Conservation (phyloP, 176 grass and related monocot species). For the Raddia guianensis region DNA sequence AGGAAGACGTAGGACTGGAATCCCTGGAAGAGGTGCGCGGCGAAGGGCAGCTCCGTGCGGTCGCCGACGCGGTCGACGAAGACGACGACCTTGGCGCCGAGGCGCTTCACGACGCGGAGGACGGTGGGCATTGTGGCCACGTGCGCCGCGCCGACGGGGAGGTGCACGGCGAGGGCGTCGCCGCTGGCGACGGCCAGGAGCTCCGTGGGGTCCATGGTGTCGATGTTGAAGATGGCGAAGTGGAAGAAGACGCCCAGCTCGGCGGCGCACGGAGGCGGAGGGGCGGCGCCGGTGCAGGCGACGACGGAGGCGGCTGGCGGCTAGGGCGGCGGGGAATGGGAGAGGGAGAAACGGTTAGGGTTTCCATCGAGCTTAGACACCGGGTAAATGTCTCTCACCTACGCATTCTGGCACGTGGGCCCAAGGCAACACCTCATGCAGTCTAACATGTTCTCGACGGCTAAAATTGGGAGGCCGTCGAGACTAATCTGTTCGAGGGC, state of each 20-base stretch:
- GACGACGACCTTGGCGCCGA: constrained; percentile 71
- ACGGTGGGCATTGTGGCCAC: constrained; percentile 58
- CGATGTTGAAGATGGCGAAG: constrained; percentile 66
- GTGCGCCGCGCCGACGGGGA: constrained; percentile 60
- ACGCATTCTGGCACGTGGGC: too few species aligned
- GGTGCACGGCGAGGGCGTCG: constrained; percentile 74
- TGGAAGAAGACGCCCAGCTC: constrained; percentile 70
- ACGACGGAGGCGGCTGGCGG: too few species aligned
- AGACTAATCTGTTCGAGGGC: too few species aligned
- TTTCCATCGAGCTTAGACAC: too few species aligned
- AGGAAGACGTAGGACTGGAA: constrained; percentile 68
- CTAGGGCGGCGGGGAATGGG: too few species aligned
- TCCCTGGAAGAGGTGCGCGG: constrained; percentile 67
- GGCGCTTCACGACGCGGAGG: constrained; percentile 68
- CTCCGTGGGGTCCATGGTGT: constrained; percentile 60
- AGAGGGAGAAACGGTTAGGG: too few species aligned
- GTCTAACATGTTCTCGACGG: too few species aligned
- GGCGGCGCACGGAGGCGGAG: constrained; percentile 15
- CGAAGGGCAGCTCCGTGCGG: constrained; percentile 69
- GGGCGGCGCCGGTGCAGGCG: too few species aligned
- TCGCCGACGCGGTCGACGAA: constrained; percentile 79
- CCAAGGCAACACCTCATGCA: too few species aligned
- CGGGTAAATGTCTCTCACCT: too few species aligned
- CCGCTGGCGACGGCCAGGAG: constrained; percentile 45
- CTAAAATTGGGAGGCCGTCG: too few species aligned